Base-by-base conservation (phyloP, 345 rosid genomes). In the Hibiscus tridactylites region DNA sequence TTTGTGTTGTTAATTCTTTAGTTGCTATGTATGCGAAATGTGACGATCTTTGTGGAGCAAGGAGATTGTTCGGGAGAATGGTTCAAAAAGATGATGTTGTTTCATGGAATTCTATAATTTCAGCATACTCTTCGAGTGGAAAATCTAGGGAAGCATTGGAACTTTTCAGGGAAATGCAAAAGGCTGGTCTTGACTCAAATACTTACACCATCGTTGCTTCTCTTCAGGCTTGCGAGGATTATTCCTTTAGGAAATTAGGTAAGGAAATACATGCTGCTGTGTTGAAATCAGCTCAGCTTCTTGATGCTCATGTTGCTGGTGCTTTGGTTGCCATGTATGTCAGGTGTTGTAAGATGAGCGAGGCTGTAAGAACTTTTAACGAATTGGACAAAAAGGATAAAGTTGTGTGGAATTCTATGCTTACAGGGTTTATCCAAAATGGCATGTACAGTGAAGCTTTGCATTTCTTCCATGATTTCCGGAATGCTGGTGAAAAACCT, bases 11-110 rank as follows among this genome's bases (percentile, higher is more conserved):
- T 54, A 90, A 91, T 79, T 82, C 96, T 6, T 84, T 94, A 74
- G 85, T 90, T 75, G 75, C 91, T 6, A 86, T 91, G 94, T 88
- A 91, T 74, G 91, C 94, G 3, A 90, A 91, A 86, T 88, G 93
- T 79, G 77, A 70, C 73, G 88, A 88, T 73, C 75, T 88, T 50
- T 59, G 54, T 31, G 82, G 81, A 26, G 97, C 93, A 10, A 87
- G 83, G 84, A 86, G 72, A 73, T 71, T 91, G 54, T 90, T 94
- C 76, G 85, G 84, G 54, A 66, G 80, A 68, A 74, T 82, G 49
- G 53, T 71, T 65, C 84, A 70, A 24, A 84, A 77, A 76, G 76
- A 78, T 21, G 97, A 91, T 75, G 81, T 82, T 70, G 88, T 88
- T 68, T 75, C 87, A 12, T 91, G 97, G 97, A 91, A 90, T 78